Evolutionary conservation across 2,329 filamentous ascomycete genomes (phyloP).

Genomic region (Ophiocordyceps sinensis): DNA sequence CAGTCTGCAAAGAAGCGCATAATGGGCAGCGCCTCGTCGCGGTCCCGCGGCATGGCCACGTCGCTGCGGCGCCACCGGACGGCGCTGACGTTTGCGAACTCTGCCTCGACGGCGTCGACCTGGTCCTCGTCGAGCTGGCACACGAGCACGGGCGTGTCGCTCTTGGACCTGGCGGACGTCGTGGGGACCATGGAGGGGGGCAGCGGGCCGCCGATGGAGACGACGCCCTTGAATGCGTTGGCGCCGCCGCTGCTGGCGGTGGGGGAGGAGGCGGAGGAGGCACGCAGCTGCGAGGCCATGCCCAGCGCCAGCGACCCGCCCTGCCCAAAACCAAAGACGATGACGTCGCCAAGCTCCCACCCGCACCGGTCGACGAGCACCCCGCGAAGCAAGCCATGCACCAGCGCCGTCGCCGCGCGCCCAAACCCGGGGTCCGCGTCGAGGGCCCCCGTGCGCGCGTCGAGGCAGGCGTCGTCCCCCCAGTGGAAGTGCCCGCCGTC

Average conservation of each 20-base stretch:
- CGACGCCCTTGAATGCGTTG: conserved; percentile 35
- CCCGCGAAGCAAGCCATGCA: conserved; percentile 33
- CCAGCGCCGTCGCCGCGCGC: conserved; percentile 29
- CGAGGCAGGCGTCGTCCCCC: conserved; percentile 50
- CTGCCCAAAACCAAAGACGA: conserved; percentile 54
- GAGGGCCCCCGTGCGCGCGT: conserved; percentile 33
- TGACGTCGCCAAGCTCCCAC: conserved; percentile 43
- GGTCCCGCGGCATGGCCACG: conserved; percentile 68
- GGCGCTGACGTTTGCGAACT: conserved; percentile 53
- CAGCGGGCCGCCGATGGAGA: conserved; percentile 48
- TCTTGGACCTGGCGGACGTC: conserved; percentile 33
- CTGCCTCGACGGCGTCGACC: conserved; percentile 46
- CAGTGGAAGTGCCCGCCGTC: conserved; percentile 37
- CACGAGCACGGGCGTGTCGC: conserved; percentile 48
- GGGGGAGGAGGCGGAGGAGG: conserved; percentile 7
- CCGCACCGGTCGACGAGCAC: conserved; percentile 40
- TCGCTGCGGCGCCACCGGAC: conserved; percentile 55
- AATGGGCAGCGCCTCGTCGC: conserved; percentile 78
- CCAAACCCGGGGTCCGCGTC: conserved; percentile 49
- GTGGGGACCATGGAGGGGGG: conserved; percentile 35
- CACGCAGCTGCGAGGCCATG: conserved; percentile 30
- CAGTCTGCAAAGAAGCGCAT: conserved; percentile 71
- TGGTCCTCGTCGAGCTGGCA: conserved; percentile 47
- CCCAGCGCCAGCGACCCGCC: conserved; percentile 49
- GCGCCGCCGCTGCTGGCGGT: conserved; percentile 9